Base-by-base conservation (phyloP, 2,329 filamentous ascomycete species). In the Cladophialophora carrionii region DNA sequence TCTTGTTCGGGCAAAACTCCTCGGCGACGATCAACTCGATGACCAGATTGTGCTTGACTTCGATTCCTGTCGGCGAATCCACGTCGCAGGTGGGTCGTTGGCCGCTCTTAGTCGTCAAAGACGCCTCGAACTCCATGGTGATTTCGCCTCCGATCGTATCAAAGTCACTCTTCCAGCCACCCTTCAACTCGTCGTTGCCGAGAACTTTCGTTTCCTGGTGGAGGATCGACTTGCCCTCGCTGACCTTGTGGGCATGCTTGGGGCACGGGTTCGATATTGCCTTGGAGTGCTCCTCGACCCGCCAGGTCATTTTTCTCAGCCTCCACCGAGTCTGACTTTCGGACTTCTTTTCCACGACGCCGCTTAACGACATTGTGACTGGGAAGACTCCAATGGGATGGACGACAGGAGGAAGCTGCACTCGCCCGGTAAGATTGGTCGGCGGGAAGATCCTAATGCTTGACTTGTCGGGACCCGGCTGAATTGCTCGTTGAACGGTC, bases 401-500 rank as follows among this genome's bases (percentile, higher is more conserved):
- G 68, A 97, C 88, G 69, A 96, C 87, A 43, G 91, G 87, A 54
- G 89, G 89, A 69, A 96, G 88, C 73, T 91, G 88, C 68, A 95
- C 90, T 73, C 88, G 89, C 64, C 92, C 90, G 71, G 91, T 93
- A 73, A 99, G 88, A 79, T 96, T 95, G 71, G 95, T 99, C 0
- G 95, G 94, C 55, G 94, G 95, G 79, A 99, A 99, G 74, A 98
- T 90, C 74, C 94, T 91, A 68, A 96, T 88, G 17, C 91, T 96
- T 78, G 93, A 89, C 78, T 96, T 94, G 67, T 96, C 92, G 60
- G 85, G 83, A 56, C 92, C 90, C 2, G 91, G 87, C 60, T 89
- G 84, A 29, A 98, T 86, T 37, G 92, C 90, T 67, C 94, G 90
- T 79, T 89, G 89, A 71, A 98, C 85, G 62, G 88, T 83, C 52